Evolutionary conservation across 495 filamentous ascomycete species (phyloP).

Genomic region (Aspergillus asperescens): DNA sequence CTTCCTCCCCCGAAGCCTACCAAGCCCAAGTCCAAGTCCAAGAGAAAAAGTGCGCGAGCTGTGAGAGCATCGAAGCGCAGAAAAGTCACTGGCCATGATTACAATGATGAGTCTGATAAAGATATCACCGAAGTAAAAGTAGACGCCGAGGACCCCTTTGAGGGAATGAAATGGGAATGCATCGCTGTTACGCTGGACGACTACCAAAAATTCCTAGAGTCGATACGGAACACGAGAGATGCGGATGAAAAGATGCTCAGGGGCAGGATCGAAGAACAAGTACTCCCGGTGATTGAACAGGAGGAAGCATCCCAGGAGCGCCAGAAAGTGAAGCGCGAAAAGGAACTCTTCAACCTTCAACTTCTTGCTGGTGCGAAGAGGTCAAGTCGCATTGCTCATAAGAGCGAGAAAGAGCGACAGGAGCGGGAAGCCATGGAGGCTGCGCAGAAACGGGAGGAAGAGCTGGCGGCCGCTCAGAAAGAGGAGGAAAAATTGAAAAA

Average conservation of each 20-base stretch:
- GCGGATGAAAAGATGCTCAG: conserved; percentile 74
- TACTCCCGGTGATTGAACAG: conserved; percentile 78
- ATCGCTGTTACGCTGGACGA: conserved; percentile 74
- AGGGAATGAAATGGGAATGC: conserved; percentile 84
- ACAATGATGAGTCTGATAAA: conserved; percentile 50
- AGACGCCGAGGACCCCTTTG: conserved; percentile 39
- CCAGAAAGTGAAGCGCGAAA: conserved; percentile 64
- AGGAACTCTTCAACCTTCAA: conserved; percentile 72
- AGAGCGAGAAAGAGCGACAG: conserved; percentile 68
- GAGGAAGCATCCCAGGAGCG: conserved; percentile 69
- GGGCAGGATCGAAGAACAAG: conserved; percentile 62
- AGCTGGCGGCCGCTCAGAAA: conserved; percentile 61
- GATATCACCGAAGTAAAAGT: conserved; percentile 39
- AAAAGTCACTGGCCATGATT: conserved; percentile 50
- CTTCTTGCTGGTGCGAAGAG: conserved; percentile 90
- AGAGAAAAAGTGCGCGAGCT: conserved; percentile 66
- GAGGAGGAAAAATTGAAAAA: conserved; percentile 62
- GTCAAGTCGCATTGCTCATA: conserved; percentile 79
- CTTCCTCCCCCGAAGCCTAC: conserved; percentile 50
- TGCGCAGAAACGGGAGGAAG: conserved; percentile 61
- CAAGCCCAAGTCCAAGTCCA: conserved; percentile 72
- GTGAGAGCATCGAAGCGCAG: conserved; percentile 68
- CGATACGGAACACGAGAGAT: conserved; percentile 68
- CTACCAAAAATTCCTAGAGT: conserved; percentile 64
- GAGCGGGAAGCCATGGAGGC: conserved; percentile 68